Base-by-base conservation (phyloP, 176 grass and related monocot genomes). In the Oryza punctata region DNA sequence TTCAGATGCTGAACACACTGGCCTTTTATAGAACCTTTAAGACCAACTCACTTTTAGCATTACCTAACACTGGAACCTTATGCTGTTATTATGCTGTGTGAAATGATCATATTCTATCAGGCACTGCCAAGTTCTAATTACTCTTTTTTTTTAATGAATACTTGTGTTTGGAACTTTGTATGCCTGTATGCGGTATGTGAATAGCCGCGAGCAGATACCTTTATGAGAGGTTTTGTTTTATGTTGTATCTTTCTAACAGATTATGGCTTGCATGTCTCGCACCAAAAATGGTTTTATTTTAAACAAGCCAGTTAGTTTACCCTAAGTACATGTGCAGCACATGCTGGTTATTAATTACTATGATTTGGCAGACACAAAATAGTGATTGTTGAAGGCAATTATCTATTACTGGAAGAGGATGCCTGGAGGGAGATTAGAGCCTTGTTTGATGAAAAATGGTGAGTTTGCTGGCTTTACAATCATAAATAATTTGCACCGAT, bases 381-480 rank as follows among this genome's bases (percentile, higher is more conserved):
- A 88, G 90, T 98, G 67, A 94, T 94, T 65, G 82, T 94, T 11
- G 90, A 98, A 81, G 95, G 92, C 10, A 98, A 94, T 86, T 98
- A 98, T 80, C 85, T 91, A 82, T 87, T 98, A 65, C 74, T 94
- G 82, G 88, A 97, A 82, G 88, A 97, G 73, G 87, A 78, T 64
- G 38, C 27, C 63, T 98, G 96, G 96, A 94, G 87, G 44, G 91
- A 93, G 37, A 78, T 98, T 43, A 85, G 85, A 81, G 78, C 77
- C 21, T 59, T 93, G 49, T 95, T 98, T 73, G 93, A 98, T 80
- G 96, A 98, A 82, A 98, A 93, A 90, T 95, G 93, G 93, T 95
- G 84, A 85, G 90, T 60, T 64, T 67, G 41, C 69, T 21, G 44
- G 43, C 18, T 60, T 41, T 27, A 19, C 61, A 82, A 65, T 29